Conservation (phyloP, 768 basidiomycete species). For the Mycena maculata region DNA sequence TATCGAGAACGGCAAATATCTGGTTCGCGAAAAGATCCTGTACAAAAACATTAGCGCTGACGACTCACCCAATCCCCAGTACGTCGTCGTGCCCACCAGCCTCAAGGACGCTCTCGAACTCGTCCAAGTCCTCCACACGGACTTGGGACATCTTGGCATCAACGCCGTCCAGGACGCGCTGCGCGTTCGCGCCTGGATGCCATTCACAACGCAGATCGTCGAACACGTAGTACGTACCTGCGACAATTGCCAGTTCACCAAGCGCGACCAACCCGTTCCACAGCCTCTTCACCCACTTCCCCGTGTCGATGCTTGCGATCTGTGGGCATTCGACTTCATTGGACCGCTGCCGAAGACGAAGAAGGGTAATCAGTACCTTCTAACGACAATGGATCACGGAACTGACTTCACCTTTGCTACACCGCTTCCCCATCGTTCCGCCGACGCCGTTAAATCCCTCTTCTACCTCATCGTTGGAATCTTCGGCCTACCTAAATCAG, state of each 20-base stretch:
- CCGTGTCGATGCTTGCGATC: slow-evolving; percentile 31
- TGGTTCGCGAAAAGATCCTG: slow-evolving; percentile 7
- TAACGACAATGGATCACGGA: slow-evolving; percentile 34
- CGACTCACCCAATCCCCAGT: too few relatives aligned
- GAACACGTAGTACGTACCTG: slow-evolving; percentile 31
- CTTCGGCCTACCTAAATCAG: too few relatives aligned
- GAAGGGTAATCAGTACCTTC: slow-evolving; percentile 34
- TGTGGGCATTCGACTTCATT: slow-evolving; percentile 37
- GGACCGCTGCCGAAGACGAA: slow-evolving; percentile 32
- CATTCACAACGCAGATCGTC: slow-evolving; percentile 18
- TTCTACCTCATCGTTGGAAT: too few relatives aligned
- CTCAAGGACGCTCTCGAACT: too few relatives aligned
- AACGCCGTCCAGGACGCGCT: slow-evolving; percentile 29
- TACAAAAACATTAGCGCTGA: too few relatives aligned
- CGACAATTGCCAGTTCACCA: slow-evolving; percentile 36
- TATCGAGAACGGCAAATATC: slow-evolving; percentile 6
- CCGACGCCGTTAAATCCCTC: too few relatives aligned
- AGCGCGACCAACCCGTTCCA: slow-evolving; percentile 18
- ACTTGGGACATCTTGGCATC: slow-evolving; percentile 37
- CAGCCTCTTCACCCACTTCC: slow-evolving; percentile 38
- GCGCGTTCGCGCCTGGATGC: slow-evolving; percentile 25
- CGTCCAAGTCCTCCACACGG: slow-evolving; percentile 21
- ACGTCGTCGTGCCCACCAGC: too few relatives aligned
- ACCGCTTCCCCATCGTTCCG: slow-evolving; percentile 18
- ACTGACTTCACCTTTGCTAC: slow-evolving; percentile 25